These are phyloP conservation scores for Anaeramoeba flamelloides DNA, from an alignment of 78 protist species.

Conservation along the genomic window DNA sequence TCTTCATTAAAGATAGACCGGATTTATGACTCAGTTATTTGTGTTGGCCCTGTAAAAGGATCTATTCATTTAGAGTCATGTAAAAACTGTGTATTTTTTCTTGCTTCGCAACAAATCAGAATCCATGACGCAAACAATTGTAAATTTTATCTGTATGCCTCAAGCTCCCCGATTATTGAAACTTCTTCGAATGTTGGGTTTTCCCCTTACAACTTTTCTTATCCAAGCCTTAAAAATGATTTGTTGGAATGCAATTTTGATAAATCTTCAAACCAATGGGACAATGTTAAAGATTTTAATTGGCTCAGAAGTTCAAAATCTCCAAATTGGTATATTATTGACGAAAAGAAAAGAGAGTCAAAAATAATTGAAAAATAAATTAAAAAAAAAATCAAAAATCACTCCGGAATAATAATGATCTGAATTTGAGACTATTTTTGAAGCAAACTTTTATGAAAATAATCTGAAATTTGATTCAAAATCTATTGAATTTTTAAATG, in stretches of 20 bases:
- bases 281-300: conserved; percentile 21
- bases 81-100: conserved; percentile 5
- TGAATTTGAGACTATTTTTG: too few relatives aligned
- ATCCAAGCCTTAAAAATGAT: neutral
- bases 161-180: conserved; percentile 29
- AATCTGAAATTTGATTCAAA: too few relatives aligned
- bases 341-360: too few relatives aligned
- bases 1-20: too few relatives aligned
- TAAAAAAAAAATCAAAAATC: too few relatives aligned
- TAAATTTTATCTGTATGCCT: conserved; percentile 15
- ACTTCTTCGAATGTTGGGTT: conserved; percentile 3
- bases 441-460: too few relatives aligned
- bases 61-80: conserved; percentile 13
- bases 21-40: too few relatives aligned
- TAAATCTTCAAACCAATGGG: conserved; percentile 6
- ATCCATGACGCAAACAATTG: conserved; percentile 7
- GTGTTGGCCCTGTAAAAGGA: conserved; percentile 18
- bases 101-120: conserved; percentile 21
- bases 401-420: too few relatives aligned
- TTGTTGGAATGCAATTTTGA: neutral
- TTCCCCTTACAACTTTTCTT: conserved; percentile 17
- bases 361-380: too few relatives aligned
- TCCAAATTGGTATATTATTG: conserved; percentile 21
- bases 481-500: too few relatives aligned
- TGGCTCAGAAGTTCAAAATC: conserved; percentile 25